Evolutionary conservation across 768 basidiomycete species (phyloP).

Genomic region (Panellus pusillus): DNA sequence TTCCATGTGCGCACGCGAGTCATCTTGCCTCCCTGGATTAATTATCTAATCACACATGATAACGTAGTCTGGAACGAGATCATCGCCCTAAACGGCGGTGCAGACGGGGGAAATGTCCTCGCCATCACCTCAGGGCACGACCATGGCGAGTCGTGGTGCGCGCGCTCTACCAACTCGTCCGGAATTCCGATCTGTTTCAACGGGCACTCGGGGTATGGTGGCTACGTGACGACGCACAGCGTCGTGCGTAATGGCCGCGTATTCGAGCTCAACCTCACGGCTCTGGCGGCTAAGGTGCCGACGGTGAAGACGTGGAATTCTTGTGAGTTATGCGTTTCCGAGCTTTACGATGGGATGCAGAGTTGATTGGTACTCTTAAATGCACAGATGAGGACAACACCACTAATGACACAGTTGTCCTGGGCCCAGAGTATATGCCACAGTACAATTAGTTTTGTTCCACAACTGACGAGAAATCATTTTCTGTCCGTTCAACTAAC

Average conservation of each 20-base stretch:
- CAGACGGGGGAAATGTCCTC: background rate
- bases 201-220: constrained; percentile 13
- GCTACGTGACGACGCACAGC: constrained; percentile 1
- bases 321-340: background rate
- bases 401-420: constrained; percentile 6
- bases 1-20: background rate
- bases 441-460: constrained; percentile 2
- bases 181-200: constrained; percentile 15
- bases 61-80: constrained; percentile 7
- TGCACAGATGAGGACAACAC: constrained; percentile 10
- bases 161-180: constrained; percentile 2
- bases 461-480: too few species aligned
- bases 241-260: background rate
- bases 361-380: background rate
- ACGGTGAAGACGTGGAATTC: constrained; percentile 13
- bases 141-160: constrained; percentile 15
- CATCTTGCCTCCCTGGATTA: too few species aligned
- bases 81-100: background rate
- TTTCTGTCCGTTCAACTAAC: too few species aligned
- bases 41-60: background rate
- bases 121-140: constrained; percentile 13
- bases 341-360: too few species aligned
- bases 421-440: constrained; percentile 13
- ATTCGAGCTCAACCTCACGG: constrained; percentile 4
- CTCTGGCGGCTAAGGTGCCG: background rate